Percentiles rank a stretch among this genome's conserved stretches.
Evolutionary conservation across 257 asterid species (phyloP).

Genomic region (Solanum neorickii): DNA sequence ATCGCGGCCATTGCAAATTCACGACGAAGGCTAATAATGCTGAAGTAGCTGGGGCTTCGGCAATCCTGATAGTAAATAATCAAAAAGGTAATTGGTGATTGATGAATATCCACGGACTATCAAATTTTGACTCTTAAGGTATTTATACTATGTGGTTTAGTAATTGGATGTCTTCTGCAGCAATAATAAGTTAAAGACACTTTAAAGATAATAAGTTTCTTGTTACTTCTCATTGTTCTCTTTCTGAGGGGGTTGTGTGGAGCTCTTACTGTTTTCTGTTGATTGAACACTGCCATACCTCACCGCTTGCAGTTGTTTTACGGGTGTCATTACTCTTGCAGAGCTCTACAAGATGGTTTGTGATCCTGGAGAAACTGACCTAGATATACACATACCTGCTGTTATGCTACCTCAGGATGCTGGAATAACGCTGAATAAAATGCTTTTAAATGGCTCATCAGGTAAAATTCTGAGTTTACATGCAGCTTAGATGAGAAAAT

Average conservation of each 20-base stretch:
- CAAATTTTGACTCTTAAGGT: not conserved
- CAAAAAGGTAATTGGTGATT: conserved; percentile 49
- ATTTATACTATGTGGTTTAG: not conserved
- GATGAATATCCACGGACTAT: not conserved
- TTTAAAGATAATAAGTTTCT: not conserved
- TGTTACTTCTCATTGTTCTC: not conserved
- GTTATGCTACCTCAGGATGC: conserved; percentile 90
- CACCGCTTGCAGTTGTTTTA: not conserved
- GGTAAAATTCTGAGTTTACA: conserved; percentile 28
- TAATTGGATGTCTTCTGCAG: not conserved
- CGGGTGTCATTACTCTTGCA: conserved; percentile 20
- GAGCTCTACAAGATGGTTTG: conserved; percentile 98
- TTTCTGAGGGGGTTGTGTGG: not conserved
- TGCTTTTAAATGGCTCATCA: conserved; percentile 64
- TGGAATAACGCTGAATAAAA: conserved; percentile 51
- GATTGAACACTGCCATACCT: not conserved
- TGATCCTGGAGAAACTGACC: conserved; percentile 79
- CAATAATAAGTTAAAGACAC: not conserved
- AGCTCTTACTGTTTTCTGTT: not conserved
- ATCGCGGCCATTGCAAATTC: conserved; percentile 82
- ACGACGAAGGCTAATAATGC: conserved; percentile 68
- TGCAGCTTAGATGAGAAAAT: not conserved
- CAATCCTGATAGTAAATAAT: conserved; percentile 73
- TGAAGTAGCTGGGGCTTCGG: conserved; percentile 93
- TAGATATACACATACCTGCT: conserved; percentile 70